Percentiles rank a stretch among this genome's conserved stretches.
Conservation (phyloP, 140 eudicot species). For the Anethum foeniculum region DNA sequence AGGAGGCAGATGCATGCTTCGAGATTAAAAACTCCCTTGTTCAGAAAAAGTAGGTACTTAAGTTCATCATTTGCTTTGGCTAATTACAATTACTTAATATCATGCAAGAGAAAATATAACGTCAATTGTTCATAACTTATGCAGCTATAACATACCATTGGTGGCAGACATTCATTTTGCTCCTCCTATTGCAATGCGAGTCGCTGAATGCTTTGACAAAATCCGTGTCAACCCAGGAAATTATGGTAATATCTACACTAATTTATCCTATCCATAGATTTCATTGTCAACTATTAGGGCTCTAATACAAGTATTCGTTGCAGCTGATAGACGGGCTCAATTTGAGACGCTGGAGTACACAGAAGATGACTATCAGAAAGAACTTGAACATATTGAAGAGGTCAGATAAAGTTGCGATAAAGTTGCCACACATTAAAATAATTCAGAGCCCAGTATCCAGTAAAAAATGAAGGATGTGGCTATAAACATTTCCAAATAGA, state of each 20-base stretch:
- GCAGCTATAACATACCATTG: slow-evolving; percentile 93
- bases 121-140: slow-evolving; percentile 13
- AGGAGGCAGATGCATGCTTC: slow-evolving; percentile 97
- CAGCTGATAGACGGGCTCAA: slow-evolving; percentile 95
- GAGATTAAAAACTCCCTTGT: slow-evolving; percentile 84
- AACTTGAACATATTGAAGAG: slow-evolving; percentile 92
- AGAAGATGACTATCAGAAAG: slow-evolving; percentile 90
- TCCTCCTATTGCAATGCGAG: slow-evolving; percentile 84
- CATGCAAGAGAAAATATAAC: background rate
- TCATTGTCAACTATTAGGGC: slow-evolving; percentile 7
- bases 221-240: slow-evolving; percentile 98
- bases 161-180: slow-evolving; percentile 99
- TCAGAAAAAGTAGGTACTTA: slow-evolving; percentile 68
- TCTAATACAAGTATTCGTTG: slow-evolving; percentile 23
- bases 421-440: background rate
- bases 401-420: slow-evolving; percentile 23
- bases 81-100: background rate
- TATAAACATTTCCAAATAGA: background rate
- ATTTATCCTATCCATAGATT: background rate
- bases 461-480: background rate
- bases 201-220: slow-evolving; percentile 96
- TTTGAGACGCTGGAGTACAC: slow-evolving; percentile 85
- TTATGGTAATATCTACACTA: slow-evolving; percentile 45
- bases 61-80: background rate
- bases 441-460: background rate